Conservation (phyloP, 352 stramenopile species). For the Phytophthora megakarya region DNA sequence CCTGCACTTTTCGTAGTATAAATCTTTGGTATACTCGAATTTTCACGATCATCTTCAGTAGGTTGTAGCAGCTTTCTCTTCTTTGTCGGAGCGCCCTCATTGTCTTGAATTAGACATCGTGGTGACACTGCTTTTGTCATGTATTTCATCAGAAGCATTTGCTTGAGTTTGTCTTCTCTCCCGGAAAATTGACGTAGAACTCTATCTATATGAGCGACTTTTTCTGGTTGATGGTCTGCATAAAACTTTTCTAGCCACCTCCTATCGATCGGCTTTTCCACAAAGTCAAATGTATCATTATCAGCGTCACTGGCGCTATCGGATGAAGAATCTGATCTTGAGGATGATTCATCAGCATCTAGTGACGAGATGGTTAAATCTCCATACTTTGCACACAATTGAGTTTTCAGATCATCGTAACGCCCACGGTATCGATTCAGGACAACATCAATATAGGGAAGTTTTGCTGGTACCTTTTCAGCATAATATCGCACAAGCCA, state of each 20-base stretch:
- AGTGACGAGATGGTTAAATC: not conserved
- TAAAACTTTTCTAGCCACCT: slow-evolving; percentile 68
- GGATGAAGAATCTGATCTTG: slow-evolving; percentile 24
- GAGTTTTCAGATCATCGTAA: slow-evolving; percentile 57
- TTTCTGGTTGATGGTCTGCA: slow-evolving; percentile 51
- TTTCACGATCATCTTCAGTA: not conserved
- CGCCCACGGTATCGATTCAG: slow-evolving; percentile 60
- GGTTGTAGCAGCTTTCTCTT: slow-evolving; percentile 22
- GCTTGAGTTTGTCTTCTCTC: slow-evolving; percentile 64
- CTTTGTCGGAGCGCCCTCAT: slow-evolving; percentile 22
- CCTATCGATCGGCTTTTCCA: slow-evolving; percentile 37
- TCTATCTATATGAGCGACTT: slow-evolving; percentile 47
- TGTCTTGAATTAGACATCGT: not conserved
- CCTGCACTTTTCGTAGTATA: not conserved
- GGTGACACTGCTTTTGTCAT: not conserved
- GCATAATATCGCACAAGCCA: slow-evolving; percentile 63
- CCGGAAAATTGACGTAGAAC: slow-evolving; percentile 67
- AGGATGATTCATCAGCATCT: not conserved
- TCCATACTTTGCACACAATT: slow-evolving; percentile 61
- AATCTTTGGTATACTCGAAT: slow-evolving; percentile 16
- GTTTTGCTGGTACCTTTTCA: slow-evolving; percentile 47
- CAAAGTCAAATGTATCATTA: slow-evolving; percentile 17
- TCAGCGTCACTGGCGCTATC: slow-evolving; percentile 26
- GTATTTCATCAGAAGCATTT: slow-evolving; percentile 70
- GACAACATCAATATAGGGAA: slow-evolving; percentile 63